Conservation (phyloP, 345 rosid species). For the Barbarea vulgaris region DNA sequence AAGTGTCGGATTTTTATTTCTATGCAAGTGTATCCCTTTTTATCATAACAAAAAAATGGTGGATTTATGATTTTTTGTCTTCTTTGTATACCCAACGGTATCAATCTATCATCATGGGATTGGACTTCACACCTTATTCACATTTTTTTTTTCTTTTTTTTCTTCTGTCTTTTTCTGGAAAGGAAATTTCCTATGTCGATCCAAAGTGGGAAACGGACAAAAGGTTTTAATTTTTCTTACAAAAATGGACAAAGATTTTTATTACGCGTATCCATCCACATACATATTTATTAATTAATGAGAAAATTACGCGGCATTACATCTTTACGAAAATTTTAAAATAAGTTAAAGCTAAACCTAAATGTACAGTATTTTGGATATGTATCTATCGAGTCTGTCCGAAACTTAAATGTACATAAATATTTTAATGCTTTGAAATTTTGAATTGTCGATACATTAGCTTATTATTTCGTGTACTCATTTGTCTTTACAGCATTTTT, state of each 20-base stretch:
- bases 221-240: background rate
- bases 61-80: conserved; percentile 20
- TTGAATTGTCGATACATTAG: too few relatives aligned
- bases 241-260: conserved; percentile 25
- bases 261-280: background rate
- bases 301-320: background rate
- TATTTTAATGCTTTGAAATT: background rate
- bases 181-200: conserved; percentile 34
- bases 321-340: background rate
- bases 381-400: background rate
- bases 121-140: conserved; percentile 23
- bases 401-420: background rate
- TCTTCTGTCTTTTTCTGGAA: conserved; percentile 24
- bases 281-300: background rate
- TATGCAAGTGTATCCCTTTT: background rate
- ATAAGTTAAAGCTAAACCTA: background rate
- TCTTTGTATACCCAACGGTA: conserved; percentile 20
- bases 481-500: too few relatives aligned
- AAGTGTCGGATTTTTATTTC: background rate
- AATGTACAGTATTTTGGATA: background rate
- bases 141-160: background rate
- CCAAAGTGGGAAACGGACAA: conserved; percentile 33
- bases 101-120: too few relatives aligned
- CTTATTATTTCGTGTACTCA: too few relatives aligned
- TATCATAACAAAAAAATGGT: background rate